Percentiles rank a stretch among this genome's conserved stretches.
phyloP scores from a whole-genome alignment of 208 protist species.

The Crithidia sp. region DNA sequence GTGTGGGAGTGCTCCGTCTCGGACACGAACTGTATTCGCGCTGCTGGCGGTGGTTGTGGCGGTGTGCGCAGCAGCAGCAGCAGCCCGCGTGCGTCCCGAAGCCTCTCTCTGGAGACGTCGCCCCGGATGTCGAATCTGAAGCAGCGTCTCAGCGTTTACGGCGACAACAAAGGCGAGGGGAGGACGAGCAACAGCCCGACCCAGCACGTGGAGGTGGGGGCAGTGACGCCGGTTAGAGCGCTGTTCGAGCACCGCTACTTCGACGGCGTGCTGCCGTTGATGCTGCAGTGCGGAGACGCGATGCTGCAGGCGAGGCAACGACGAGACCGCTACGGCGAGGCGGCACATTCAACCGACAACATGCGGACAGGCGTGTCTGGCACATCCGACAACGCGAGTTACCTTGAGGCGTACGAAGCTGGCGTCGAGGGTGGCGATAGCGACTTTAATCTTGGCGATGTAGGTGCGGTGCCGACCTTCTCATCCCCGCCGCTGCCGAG shows the following conservation, averaged over 20 bases:
- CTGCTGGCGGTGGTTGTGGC: not conserved
- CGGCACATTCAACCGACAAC: too few species aligned
- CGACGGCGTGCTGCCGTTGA: constrained; percentile 12
- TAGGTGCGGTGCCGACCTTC: too few species aligned
- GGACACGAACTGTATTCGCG: not conserved
- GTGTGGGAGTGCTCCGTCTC: constrained; percentile 18
- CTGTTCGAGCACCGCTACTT: constrained; percentile 6
- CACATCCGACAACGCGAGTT: too few species aligned
- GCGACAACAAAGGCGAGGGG: not conserved
- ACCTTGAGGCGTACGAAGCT: too few species aligned
- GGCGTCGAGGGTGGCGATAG: too few species aligned
- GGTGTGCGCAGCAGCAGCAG: not conserved
- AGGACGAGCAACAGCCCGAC: too few species aligned
- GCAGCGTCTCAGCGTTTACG: not conserved
- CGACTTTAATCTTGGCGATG: too few species aligned
- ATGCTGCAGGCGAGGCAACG: constrained; percentile 9
- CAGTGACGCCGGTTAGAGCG: not conserved
- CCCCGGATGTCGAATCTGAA: not conserved
- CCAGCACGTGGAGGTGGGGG: not conserved
- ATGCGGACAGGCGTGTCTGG: too few species aligned
- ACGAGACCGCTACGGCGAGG: not conserved
- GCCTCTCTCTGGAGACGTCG: not conserved
- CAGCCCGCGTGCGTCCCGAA: not conserved
- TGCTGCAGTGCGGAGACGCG: constrained; percentile 18
- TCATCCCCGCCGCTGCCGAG: too few species aligned